These are phyloP conservation scores for Amphibolis antarctica DNA, from an alignment of 106 monocot genomes.

Conservation along the genomic window DNA sequence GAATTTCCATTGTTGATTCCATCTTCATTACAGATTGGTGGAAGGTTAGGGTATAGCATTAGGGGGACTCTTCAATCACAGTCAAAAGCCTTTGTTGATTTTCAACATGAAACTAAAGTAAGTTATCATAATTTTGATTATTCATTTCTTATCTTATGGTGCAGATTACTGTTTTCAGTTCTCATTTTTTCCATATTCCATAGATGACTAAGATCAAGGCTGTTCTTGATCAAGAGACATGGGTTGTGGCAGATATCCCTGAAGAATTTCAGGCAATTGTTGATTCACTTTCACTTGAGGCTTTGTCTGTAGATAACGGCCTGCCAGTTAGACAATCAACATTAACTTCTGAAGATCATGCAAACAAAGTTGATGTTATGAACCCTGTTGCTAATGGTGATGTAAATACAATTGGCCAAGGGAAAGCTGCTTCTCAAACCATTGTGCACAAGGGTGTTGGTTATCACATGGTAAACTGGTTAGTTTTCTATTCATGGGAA, in stretches of 20 bases:
- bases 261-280: conserved; percentile 89
- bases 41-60: conserved; percentile 94
- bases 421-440: conserved; percentile 44
- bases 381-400: conserved; percentile 18
- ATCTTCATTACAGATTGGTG: conserved; percentile 64
- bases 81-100: conserved; percentile 88
- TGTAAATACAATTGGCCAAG: conserved; percentile 20
- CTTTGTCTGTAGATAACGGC: conserved; percentile 13
- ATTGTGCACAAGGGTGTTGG: conserved; percentile 70
- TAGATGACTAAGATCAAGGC: conserved; percentile 95
- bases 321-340: conserved; percentile 1
- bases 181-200: neutral
- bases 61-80: conserved; percentile 90
- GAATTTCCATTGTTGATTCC: neutral
- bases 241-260: conserved; percentile 87
- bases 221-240: conserved; percentile 97
- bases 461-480: conserved; percentile 99
- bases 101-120: conserved; percentile 91
- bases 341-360: conserved; percentile 20
- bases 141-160: neutral
- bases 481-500: conserved; percentile 32
- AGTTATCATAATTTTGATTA: conserved; percentile 12
- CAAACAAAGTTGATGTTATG: conserved; percentile 17
- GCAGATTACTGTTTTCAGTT: neutral
- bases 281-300: conserved; percentile 44